Conservation (phyloP, 2,329 filamentous ascomycete genomes). For the Stenocarpella maydis region DNA sequence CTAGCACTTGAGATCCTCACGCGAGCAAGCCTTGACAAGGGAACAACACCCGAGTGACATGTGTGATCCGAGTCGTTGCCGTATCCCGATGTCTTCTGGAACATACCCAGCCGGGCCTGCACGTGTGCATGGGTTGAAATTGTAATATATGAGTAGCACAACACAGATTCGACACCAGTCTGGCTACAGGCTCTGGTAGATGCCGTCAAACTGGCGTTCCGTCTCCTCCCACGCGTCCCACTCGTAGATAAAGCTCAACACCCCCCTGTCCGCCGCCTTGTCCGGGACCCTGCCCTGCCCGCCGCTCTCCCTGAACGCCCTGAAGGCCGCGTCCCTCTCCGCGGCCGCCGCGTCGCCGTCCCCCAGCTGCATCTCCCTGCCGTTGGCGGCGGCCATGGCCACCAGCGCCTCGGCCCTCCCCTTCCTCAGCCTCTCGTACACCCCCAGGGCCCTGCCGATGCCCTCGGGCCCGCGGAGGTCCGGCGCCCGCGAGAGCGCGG, state of each 20-base stretch:
- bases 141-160: not conserved
- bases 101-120: too few species aligned
- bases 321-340: conserved; percentile 54
- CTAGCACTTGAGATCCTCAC: too few species aligned
- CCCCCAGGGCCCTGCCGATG: conserved; percentile 55
- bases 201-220: conserved; percentile 28
- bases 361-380: conserved; percentile 53
- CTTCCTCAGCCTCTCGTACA: conserved; percentile 61
- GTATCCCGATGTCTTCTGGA: too few species aligned
- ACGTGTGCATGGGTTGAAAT: not conserved
- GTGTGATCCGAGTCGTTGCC: too few species aligned
- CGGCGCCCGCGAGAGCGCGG: conserved; percentile 51
- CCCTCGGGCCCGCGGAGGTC: conserved; percentile 43
- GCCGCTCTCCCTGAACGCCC: conserved; percentile 50
- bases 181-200: conserved; percentile 26
- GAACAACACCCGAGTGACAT: too few species aligned
- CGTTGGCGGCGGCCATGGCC: conserved; percentile 56
- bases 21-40: too few species aligned
- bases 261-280: conserved; percentile 56
- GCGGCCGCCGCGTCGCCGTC: conserved; percentile 54
- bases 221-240: conserved; percentile 35
- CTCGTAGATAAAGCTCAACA: conserved; percentile 33
- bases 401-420: conserved; percentile 58
- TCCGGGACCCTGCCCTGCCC: conserved; percentile 54
- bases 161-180: not conserved